Conservation (phyloP, 2,329 filamentous ascomycete genomes). For the Diaporthe longicolla region DNA sequence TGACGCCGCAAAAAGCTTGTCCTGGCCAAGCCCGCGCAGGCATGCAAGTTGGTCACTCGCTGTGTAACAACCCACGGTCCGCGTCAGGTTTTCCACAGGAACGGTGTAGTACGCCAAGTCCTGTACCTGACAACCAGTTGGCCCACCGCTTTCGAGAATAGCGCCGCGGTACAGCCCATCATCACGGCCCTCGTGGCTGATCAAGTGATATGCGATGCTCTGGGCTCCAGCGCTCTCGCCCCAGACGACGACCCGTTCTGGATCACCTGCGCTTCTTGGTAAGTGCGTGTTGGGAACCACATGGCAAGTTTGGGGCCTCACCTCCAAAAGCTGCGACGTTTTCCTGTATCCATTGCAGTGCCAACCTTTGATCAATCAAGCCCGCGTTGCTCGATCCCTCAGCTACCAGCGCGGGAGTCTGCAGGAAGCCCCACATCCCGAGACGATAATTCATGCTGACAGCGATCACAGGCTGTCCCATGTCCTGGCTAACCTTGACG, state of each 20-base stretch:
- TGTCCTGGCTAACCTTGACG: conserved; percentile 65
- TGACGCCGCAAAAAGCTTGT: conserved; percentile 52
- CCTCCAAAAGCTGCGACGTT: conserved; percentile 68
- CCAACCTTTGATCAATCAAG: conserved; percentile 64
- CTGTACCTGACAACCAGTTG: conserved; percentile 47
- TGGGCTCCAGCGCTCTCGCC: conserved; percentile 61
- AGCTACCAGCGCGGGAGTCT: conserved; percentile 58
- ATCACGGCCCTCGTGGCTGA: conserved; percentile 69
- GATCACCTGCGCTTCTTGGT: conserved; percentile 38
- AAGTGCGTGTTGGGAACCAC: not conserved
- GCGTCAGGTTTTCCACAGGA: conserved; percentile 54
- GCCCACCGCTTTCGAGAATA: conserved; percentile 66
- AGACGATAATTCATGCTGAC: conserved; percentile 69
- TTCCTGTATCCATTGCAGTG: conserved; percentile 65
- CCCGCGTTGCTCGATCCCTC: conserved; percentile 64
- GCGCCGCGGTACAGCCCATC: conserved; percentile 68
- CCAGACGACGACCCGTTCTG: conserved; percentile 62
- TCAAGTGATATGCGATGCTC: conserved; percentile 62
- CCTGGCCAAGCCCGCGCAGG: conserved; percentile 52
- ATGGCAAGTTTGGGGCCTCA: conserved; percentile 47
- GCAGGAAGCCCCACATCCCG: conserved; percentile 67
- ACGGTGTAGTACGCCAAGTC: conserved; percentile 53
- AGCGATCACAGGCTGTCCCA: conserved; percentile 67
- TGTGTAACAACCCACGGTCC: conserved; percentile 51
- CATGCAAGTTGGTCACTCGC: conserved; percentile 54